Conservation (phyloP, 768 basidiomycete species). For the Boletus pseudopeckii region DNA sequence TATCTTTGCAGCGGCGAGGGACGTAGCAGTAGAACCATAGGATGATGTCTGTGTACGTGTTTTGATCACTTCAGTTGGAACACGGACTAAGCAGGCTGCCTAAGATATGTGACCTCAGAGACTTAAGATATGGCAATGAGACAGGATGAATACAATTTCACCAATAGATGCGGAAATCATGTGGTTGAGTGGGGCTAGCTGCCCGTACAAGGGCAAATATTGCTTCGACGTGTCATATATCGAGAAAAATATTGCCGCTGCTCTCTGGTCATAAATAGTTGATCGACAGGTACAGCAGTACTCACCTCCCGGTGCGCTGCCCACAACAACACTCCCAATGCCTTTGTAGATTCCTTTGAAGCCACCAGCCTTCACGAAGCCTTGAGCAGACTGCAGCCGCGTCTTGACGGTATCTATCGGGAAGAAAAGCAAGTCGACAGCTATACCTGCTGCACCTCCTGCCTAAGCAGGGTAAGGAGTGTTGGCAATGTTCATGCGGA, state of each 20-base stretch:
- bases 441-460: conserved; percentile 86
- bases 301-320: conserved; percentile 92
- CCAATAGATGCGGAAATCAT: conserved; percentile 56
- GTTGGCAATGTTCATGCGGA: conserved; percentile 11
- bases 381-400: conserved; percentile 83
- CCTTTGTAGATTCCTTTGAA: conserved; percentile 91
- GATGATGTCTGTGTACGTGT: conserved; percentile 85
- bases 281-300: not conserved
- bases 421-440: conserved; percentile 94
- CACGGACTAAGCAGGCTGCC: conserved; percentile 89
- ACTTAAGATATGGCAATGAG: conserved; percentile 4
- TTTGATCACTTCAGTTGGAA: conserved; percentile 96
- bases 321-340: conserved; percentile 89
- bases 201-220: conserved; percentile 55
- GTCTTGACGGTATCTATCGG: conserved; percentile 98
- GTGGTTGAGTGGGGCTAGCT: conserved; percentile 64
- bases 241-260: conserved; percentile 94
- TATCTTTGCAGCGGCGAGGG: conserved; percentile 54
- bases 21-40: conserved; percentile 63
- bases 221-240: conserved; percentile 89
- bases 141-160: conserved; percentile 46
- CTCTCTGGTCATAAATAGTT: conserved; percentile 1
- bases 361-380: conserved; percentile 82
- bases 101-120: conserved; percentile 28
- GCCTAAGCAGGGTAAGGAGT: conserved; percentile 46